Conservation (phyloP, 2,329 filamentous ascomycete species). For the Aspergillus clavatus region DNA sequence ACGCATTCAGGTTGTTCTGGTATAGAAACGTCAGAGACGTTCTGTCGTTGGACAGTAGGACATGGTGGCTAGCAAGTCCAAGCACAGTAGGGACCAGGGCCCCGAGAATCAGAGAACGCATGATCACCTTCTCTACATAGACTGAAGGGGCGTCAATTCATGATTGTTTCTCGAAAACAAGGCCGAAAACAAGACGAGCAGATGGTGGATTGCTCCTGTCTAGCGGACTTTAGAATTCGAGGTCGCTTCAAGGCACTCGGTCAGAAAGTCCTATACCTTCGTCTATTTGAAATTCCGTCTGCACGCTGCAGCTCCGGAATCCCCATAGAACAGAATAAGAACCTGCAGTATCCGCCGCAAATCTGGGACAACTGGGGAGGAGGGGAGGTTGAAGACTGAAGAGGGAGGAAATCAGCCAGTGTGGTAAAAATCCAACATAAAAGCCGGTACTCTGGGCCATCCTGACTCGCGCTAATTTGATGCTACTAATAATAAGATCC, state of each 20-base stretch:
- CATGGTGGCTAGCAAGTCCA: neutral
- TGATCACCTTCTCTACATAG: neutral
- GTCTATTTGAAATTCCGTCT: too few relatives aligned
- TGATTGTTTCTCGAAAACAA: neutral
- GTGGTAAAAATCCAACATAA: too few relatives aligned
- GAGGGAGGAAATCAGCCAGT: neutral
- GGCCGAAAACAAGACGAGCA: neutral
- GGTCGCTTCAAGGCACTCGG: too few relatives aligned
- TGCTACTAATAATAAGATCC: too few relatives aligned
- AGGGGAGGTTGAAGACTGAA: neutral
- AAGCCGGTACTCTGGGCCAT: too few relatives aligned
- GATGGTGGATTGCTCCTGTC: neutral
- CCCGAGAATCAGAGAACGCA: conserved; percentile 4
- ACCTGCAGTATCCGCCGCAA: too few relatives aligned
- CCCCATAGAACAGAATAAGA: too few relatives aligned
- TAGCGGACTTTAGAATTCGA: too few relatives aligned
- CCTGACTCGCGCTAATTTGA: too few relatives aligned
- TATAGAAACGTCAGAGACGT: conserved; percentile 49
- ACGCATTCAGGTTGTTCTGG: conserved; percentile 52
- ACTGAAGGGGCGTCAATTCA: neutral
- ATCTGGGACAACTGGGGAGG: neutral
- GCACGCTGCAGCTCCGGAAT: too few relatives aligned
- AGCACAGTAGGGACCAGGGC: conserved; percentile 1
- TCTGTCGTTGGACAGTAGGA: conserved; percentile 26
- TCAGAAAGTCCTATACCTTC: too few relatives aligned